phyloP scores from a whole-genome alignment of 2,329 filamentous ascomycete genomes.

The Didymellaceae sp. region DNA sequence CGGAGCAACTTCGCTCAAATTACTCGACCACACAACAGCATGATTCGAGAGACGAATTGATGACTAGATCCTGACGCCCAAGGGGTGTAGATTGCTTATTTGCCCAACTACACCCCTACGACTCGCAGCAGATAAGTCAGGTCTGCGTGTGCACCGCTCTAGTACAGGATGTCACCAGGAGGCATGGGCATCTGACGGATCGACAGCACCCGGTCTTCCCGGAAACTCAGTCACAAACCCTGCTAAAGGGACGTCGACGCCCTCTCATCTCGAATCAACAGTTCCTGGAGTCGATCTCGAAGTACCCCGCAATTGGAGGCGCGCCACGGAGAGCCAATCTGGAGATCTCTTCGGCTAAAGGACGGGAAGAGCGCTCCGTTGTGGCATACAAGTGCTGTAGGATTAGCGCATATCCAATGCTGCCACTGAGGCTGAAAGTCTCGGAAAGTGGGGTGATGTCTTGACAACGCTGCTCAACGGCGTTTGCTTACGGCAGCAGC shows the following conservation, averaged over 20 bases:
- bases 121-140: not conserved
- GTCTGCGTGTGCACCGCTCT: not conserved
- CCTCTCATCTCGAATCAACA: not conserved
- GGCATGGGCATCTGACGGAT: not conserved
- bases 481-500: too few relatives aligned
- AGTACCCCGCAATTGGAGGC: slow-evolving; percentile 15
- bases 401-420: not conserved
- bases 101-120: not conserved
- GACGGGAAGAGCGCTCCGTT: slow-evolving; percentile 2
- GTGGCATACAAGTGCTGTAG: too few relatives aligned
- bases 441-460: not conserved
- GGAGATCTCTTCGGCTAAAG: slow-evolving; percentile 8
- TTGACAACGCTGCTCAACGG: not conserved
- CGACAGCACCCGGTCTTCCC: not conserved
- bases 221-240: not conserved
- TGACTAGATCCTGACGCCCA: slow-evolving; percentile 3
- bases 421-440: not conserved
- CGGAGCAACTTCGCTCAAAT: slow-evolving; percentile 13
- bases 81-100: not conserved
- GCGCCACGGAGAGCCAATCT: slow-evolving; percentile 5
- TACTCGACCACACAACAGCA: slow-evolving; percentile 12
- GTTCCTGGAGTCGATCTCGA: slow-evolving; percentile 2
- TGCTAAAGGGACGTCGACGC: not conserved
- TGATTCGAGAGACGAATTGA: slow-evolving; percentile 3
- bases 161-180: not conserved